phyloP scores from a whole-genome alignment of 1,284 basidiomycete genomes.

The Rhodotorula sp. region DNA sequence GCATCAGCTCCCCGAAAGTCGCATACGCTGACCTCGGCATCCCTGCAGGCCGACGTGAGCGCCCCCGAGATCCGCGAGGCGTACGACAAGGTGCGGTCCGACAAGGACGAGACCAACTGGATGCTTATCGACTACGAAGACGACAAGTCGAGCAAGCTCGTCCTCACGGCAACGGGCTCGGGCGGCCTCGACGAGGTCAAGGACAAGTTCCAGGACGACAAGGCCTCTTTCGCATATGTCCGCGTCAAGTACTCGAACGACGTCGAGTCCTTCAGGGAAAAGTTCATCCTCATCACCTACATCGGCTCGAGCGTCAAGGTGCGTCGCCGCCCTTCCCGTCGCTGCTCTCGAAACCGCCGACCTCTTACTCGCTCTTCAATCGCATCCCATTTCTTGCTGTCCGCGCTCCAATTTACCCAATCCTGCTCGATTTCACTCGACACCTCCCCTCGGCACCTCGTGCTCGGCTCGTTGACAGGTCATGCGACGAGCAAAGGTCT shows the following conservation, averaged over 20 bases:
- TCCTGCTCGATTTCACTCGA: not conserved
- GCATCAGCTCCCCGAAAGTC: not conserved
- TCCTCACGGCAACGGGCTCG: slow-evolving; percentile 27
- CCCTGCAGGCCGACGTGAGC: slow-evolving; percentile 37
- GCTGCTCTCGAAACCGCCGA: not conserved
- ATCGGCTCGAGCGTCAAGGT: slow-evolving; percentile 16
- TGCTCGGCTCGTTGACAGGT: slow-evolving; percentile 12
- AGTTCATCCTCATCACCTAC: slow-evolving; percentile 39
- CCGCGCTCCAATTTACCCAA: no score
- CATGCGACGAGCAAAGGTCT: slow-evolving; percentile 39
- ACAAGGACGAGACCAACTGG: slow-evolving; percentile 39
- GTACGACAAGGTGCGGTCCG: slow-evolving; percentile 39
- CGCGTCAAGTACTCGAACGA: slow-evolving; percentile 41
- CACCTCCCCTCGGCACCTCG: no score
- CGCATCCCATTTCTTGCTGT: no score
- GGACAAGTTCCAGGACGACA: slow-evolving; percentile 19
- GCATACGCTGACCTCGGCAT: not conserved
- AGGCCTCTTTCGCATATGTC: slow-evolving; percentile 37
- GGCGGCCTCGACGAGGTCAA: slow-evolving; percentile 40
- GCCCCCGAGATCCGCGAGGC: slow-evolving; percentile 24
- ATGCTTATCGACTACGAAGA: slow-evolving; percentile 36
- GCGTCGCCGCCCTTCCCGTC: not conserved
- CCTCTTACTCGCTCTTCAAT: no score
- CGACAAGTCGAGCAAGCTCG: slow-evolving; percentile 25
- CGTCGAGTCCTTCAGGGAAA: slow-evolving; percentile 38